phyloP scores from a whole-genome alignment of 441 rosid genomes.

The Jatropha podagrica region DNA sequence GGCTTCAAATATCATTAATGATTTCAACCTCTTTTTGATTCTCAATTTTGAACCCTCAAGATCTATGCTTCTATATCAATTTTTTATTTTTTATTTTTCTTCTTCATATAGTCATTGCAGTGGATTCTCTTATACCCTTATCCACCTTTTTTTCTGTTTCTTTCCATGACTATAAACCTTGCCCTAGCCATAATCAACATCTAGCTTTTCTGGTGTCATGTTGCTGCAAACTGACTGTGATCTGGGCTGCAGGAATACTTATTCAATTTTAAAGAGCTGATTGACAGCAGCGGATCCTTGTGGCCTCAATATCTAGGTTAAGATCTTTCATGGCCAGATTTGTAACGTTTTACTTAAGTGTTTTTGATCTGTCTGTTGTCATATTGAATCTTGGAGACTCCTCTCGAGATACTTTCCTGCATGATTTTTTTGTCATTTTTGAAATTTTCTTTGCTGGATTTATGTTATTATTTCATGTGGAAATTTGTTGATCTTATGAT shows the following conservation, averaged over 20 bases:
- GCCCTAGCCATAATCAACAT: constrained; percentile 5
- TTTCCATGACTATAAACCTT: neutral
- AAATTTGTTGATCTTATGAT: neutral
- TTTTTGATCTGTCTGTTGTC: neutral
- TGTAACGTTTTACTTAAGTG: constrained; percentile 22
- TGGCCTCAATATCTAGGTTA: constrained; percentile 58
- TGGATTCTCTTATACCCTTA: neutral
- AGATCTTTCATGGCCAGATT: constrained; percentile 42
- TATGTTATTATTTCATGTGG: neutral
- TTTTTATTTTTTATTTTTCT: neutral
- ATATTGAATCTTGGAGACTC: neutral
- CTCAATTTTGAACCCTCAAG: no score
- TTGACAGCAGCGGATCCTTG: constrained; percentile 50
- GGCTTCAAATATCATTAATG: no score
- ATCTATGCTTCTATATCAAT: neutral
- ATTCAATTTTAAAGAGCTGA: constrained; percentile 54
- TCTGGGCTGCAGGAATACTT: constrained; percentile 56
- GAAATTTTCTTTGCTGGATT: neutral
- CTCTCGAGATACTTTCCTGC: neutral
- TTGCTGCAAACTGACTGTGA: constrained; percentile 34
- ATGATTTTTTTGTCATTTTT: neutral
- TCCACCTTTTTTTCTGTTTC: neutral
- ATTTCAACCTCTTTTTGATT: no score
- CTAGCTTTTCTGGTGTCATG: constrained; percentile 17
- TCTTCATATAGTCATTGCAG: neutral